Evolutionary conservation across 352 stramenopile genomes (phyloP), one percentile per base, ranked within the genome.

Genomic region (Pythium dissotocum): DNA sequence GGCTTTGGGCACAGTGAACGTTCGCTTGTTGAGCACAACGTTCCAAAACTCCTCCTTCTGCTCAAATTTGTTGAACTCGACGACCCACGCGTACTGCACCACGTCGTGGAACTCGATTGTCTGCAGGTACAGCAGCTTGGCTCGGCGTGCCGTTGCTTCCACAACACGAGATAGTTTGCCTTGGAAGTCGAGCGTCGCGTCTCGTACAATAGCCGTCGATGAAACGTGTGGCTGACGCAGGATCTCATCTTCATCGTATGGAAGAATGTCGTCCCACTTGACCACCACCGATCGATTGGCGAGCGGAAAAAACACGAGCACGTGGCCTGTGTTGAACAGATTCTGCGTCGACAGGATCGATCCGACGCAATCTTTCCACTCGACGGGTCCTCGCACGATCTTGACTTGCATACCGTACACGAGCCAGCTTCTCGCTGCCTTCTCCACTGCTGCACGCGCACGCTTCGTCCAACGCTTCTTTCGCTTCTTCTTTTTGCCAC

Each of bases 1-100:
- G 0, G 79, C 77, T 26, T 83, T 85, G 18, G 85, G 85, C 1
- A 77, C 70, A 4, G 73, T 76, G 44, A 82, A 61, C 12, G 79
- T 78, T n/a, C 81, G 73, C 51, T 72, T 78, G 69, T 93, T 90
- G 8, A 88, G 73, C 24, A 93, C 85, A 8, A 93, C 81, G 51
- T 93, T 91, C 85, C 85, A 93, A 63, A 80, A 91, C 71, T 93
- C 82, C 18, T 75, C 54, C 42, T 78, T 77, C 44, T 88, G 53
- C 53, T 78, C 71, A 4, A 51, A 60, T 49, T 86, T 83, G 69
- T 91, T 87, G 67, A 72, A 87, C 26, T 90, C 82, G 12, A 79
- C 79, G 6, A 91, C 73, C 85, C 85, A 93, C 6, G 85, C 82
- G 49, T 83, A 87, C 30, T 83, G 78, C n/a, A 71, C 63, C 33